A percentile compares a stretch with the other conserved stretches of the same genome.
phyloP scores from a whole-genome alignment of 2,329 filamentous ascomycete species.

The Esteya vermicola region DNA sequence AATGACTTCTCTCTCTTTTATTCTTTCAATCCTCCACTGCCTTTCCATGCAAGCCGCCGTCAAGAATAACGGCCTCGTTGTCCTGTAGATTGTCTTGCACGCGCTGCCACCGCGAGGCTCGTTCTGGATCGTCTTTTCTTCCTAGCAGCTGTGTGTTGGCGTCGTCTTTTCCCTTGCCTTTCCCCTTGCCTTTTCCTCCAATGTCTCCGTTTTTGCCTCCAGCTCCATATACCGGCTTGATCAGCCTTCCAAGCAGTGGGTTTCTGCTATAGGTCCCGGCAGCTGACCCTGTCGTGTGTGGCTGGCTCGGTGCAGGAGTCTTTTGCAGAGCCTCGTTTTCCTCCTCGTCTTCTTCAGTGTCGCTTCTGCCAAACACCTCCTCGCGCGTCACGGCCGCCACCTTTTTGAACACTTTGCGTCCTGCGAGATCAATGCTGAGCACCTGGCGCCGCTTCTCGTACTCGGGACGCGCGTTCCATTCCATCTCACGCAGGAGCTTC shows the following conservation, averaged over 20 bases:
- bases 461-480: constrained; percentile 72
- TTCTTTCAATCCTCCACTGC: not conserved
- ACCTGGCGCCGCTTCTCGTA: constrained; percentile 82
- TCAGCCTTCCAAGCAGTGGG: constrained; percentile 47
- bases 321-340: too few species aligned
- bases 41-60: constrained; percentile 34
- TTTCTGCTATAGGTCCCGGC: constrained; percentile 55
- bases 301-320: too few species aligned
- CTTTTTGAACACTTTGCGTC: constrained; percentile 59
- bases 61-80: constrained; percentile 44
- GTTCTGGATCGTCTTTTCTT: constrained; percentile 20
- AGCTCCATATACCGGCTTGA: constrained; percentile 50
- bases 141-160: constrained; percentile 17
- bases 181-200: constrained; percentile 25
- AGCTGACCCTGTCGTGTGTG: too few species aligned
- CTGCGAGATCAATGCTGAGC: constrained; percentile 69
- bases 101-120: constrained; percentile 36
- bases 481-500: constrained; percentile 67
- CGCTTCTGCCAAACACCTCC: too few species aligned
- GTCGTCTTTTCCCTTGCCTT: constrained; percentile 23
- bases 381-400: constrained; percentile 45
- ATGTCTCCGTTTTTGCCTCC: constrained; percentile 16
- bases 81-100: constrained; percentile 46
- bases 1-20: not conserved
- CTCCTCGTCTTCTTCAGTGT: constrained; percentile 12